phyloP scores from a whole-genome alignment of 768 basidiomycete species.

The button mushroom (Agaricus bisporus) region DNA sequence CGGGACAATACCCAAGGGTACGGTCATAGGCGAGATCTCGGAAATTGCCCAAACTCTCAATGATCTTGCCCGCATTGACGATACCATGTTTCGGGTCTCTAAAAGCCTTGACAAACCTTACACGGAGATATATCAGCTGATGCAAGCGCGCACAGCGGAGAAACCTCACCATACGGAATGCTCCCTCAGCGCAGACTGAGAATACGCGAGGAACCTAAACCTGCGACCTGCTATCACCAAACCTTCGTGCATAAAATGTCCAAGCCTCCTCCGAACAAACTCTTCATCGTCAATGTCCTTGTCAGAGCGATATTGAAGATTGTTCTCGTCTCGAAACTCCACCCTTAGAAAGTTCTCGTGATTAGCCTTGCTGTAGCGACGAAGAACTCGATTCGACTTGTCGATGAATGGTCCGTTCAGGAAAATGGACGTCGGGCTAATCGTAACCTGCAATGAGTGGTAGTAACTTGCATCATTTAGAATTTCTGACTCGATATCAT shows the following conservation, averaged over 20 bases:
- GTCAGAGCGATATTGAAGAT: conserved; percentile 47
- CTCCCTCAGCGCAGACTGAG: conserved; percentile 63
- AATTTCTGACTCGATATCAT: conserved; percentile 16
- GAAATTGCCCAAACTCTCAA: conserved; percentile 49
- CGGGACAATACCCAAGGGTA: conserved; percentile 48
- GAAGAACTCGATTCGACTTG: conserved; percentile 57
- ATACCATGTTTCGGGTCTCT: conserved; percentile 19
- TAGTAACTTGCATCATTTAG: conserved; percentile 24
- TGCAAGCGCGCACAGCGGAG: background rate
- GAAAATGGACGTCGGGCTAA: conserved; percentile 50
- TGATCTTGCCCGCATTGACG: conserved; percentile 42
- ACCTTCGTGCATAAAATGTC: conserved; percentile 35
- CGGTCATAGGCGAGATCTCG: conserved; percentile 35
- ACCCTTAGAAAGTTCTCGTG: conserved; percentile 59
- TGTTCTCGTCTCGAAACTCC: conserved; percentile 54
- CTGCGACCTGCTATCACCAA: conserved; percentile 44
- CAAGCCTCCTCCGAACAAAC: conserved; percentile 45
- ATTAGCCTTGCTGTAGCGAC: conserved; percentile 36
- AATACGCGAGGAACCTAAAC: conserved; percentile 65
- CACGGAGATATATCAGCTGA: background rate
- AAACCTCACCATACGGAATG: conserved; percentile 45
- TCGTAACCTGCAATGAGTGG: conserved; percentile 21
- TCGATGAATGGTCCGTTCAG: conserved; percentile 53
- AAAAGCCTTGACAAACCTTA: conserved; percentile 61
- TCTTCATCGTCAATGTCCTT: conserved; percentile 45